Conservation (phyloP, 306 rosid genomes). For the Abrus pulchellus region DNA sequence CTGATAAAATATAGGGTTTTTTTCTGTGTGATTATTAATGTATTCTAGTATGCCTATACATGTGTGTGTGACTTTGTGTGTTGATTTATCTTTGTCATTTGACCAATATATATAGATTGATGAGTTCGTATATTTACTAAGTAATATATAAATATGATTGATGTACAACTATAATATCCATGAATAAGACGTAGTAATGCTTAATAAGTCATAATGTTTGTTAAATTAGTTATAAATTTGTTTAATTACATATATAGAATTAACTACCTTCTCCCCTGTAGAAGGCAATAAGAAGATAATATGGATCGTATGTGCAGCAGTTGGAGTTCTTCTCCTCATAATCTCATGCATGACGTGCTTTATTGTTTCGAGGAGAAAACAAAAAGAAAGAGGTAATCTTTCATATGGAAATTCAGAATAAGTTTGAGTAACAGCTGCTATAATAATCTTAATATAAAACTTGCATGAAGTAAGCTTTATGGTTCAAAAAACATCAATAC, state of each 20-base stretch:
- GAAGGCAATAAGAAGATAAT: not conserved
- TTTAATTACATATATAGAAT: not conserved
- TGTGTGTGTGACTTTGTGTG: too few relatives aligned
- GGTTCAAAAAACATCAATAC: not conserved
- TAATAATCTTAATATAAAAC: not conserved
- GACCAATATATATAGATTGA: too few relatives aligned
- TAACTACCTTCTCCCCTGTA: not conserved
- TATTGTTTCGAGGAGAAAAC: not conserved
- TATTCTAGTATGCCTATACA: too few relatives aligned
- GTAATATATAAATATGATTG: too few relatives aligned
- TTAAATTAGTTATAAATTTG: too few relatives aligned
- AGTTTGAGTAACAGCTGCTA: not conserved
- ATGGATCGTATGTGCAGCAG: not conserved
- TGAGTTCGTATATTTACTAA: too few relatives aligned
- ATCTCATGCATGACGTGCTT: not conserved
- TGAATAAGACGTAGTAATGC: too few relatives aligned
- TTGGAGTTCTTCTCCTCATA: not conserved
- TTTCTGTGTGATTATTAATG: too few relatives aligned
- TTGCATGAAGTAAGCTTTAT: not conserved
- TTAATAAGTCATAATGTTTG: not conserved
- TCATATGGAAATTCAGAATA: not conserved
- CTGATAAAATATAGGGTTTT: too few relatives aligned
- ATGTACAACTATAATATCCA: too few relatives aligned
- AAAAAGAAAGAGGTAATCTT: conserved; percentile 29
- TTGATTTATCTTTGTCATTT: too few relatives aligned